Conservation (phyloP, 768 basidiomycete species). For the Termitomyces eurrhizus region DNA sequence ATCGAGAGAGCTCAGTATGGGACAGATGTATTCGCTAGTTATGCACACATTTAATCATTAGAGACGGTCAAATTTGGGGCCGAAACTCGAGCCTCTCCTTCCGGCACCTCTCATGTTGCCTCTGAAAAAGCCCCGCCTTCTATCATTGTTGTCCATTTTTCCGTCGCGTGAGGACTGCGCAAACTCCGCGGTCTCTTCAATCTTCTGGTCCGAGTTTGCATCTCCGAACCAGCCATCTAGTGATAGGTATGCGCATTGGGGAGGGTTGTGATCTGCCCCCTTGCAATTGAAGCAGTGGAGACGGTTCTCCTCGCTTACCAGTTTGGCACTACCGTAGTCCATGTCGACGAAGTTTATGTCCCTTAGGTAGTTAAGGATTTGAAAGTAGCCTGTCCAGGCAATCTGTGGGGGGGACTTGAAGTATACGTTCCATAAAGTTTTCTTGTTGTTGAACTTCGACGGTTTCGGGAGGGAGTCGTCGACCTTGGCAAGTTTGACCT, state of each 20-base stretch:
- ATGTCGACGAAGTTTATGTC: neutral
- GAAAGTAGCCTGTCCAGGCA: neutral
- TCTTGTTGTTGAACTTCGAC: too few relatives aligned
- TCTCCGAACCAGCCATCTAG: neutral
- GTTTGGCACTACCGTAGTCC: neutral
- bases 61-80: too few relatives aligned
- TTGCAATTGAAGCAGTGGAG: neutral
- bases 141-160: neutral
- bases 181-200: neutral
- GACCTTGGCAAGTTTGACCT: too few relatives aligned
- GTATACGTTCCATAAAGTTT: neutral
- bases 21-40: too few relatives aligned
- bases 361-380: rapidly evolving
- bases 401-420: neutral
- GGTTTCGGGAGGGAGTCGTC: neutral
- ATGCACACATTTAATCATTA: too few relatives aligned
- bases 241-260: neutral
- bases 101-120: neutral
- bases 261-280: neutral
- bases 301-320: neutral
- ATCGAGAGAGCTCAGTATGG: too few relatives aligned
- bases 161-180: neutral
- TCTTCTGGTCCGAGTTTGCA: neutral
- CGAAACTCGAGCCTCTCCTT: neutral
- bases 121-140: rapidly evolving